Conservation (phyloP, 768 basidiomycete species). For the Podaxis mareebaensis region DNA sequence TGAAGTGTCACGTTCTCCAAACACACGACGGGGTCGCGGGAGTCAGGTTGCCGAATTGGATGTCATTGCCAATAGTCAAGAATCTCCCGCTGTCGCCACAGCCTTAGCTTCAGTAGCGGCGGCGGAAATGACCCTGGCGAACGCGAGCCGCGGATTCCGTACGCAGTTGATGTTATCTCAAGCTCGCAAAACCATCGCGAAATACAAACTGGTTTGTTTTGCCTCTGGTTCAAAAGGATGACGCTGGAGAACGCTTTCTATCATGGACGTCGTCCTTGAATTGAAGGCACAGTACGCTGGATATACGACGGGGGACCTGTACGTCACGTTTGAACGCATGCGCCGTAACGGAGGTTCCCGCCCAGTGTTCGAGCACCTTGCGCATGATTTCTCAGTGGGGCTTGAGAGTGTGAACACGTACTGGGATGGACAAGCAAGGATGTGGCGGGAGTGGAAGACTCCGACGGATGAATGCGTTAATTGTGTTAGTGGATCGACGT, state of each 20-base stretch:
- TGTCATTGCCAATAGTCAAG: background rate
- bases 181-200: conserved; percentile 28
- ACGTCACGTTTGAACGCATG: conserved; percentile 13
- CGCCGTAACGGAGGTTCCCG: conserved; percentile 16
- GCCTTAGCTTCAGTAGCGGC: background rate
- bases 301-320: conserved; percentile 29
- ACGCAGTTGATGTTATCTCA: conserved; percentile 24
- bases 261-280: conserved; percentile 52
- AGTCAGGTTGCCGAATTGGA: background rate
- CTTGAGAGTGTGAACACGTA: conserved; percentile 34
- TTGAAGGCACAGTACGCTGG: conserved; percentile 30
- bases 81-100: background rate
- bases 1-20: background rate
- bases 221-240: conserved; percentile 22
- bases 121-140: background rate
- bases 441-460: conserved; percentile 25
- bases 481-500: conserved; percentile 7
- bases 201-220: conserved; percentile 7
- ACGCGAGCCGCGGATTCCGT: conserved; percentile 6
- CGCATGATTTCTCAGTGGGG: conserved; percentile 29
- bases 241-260: conserved; percentile 30
- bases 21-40: background rate
- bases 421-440: conserved; percentile 35
- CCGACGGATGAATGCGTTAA: background rate
- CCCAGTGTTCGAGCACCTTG: conserved; percentile 16